A percentile compares a stretch with the other conserved stretches of the same genome.
These are phyloP conservation scores for Alternaria metachromatica DNA, from an alignment of 2,329 filamentous ascomycete species.

Conservation along the genomic window DNA sequence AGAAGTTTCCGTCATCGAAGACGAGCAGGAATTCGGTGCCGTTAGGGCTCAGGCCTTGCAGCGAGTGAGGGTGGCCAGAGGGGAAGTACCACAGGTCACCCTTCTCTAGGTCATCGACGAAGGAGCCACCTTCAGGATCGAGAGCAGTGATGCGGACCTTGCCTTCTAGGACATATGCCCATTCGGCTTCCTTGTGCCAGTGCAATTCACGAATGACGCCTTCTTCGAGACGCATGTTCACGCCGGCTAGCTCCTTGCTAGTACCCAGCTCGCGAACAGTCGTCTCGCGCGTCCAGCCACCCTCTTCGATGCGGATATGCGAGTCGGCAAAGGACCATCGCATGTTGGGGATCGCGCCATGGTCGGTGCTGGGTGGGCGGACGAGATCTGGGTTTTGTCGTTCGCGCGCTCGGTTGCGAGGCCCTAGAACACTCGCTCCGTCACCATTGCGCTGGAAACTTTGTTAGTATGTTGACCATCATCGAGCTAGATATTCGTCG, in stretches of 20 bases:
- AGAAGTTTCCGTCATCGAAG: slow-evolving; percentile 66
- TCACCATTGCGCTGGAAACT: slow-evolving; percentile 54
- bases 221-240: slow-evolving; percentile 78
- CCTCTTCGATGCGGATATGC: slow-evolving; percentile 65
- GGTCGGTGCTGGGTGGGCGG: slow-evolving; percentile 75
- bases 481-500: neutral
- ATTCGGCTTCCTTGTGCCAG: slow-evolving; percentile 83
- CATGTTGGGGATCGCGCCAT: slow-evolving; percentile 73
- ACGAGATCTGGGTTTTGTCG: slow-evolving; percentile 75
- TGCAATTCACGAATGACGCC: slow-evolving; percentile 79
- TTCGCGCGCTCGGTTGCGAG: slow-evolving; percentile 71
- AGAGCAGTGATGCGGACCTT: slow-evolving; percentile 74
- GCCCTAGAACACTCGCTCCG: slow-evolving; percentile 71
- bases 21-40: slow-evolving; percentile 70
- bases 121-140: slow-evolving; percentile 77
- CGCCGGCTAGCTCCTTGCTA: slow-evolving; percentile 74
- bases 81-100: slow-evolving; percentile 86
- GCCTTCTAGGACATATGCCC: slow-evolving; percentile 77
- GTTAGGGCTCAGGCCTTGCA: slow-evolving; percentile 73
- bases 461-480: slow-evolving; percentile 14
- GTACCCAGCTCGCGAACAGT: slow-evolving; percentile 69
- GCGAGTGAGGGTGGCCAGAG: slow-evolving; percentile 75
- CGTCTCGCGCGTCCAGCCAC: slow-evolving; percentile 78
- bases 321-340: slow-evolving; percentile 65
- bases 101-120: slow-evolving; percentile 76